Base-by-base conservation (phyloP, 2,329 filamentous ascomycete species). In the Xylaria sp. region DNA sequence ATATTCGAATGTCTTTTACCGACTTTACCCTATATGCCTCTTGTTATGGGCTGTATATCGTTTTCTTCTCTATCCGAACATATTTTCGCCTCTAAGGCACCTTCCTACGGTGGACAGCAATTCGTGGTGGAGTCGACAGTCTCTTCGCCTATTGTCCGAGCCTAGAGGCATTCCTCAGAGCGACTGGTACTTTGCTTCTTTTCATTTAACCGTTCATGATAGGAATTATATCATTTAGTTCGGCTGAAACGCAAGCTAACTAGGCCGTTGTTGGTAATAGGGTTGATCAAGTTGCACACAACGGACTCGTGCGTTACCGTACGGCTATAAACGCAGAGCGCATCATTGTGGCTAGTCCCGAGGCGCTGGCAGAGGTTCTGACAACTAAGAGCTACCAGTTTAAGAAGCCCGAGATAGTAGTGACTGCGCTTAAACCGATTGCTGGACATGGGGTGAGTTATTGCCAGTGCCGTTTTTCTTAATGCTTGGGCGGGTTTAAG, bases 1-100 rank as follows among this genome's bases (percentile, higher is more conserved):
- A 18, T 71, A 68, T 48, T n/a, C 50, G 3, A 43, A 15, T 34
- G 32, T 43, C n/a, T 61, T 71, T 41, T 64, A 18, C 57, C 55
- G 36, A 28, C 52, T 67, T 2, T 68, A 50, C 9, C 12, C 59
- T 20, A 15, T 39, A 50, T 56, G 50, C 28, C 45, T 71, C 18
- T 23, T 64, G 6, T 25, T 64, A 41, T 70, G 69, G 69, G 57
- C 25, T 12, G 3, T 64, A 20, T 65, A 70, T 57, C 28, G 43
- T 18, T 67, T 50, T 15, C 15, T 70, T 13, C 59, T 71, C 15
- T 71, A 71, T 25, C 69, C 69, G 3, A 71, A 71, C 41, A 9
- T 71, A n/a, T 58, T 71, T 15, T 71, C 69, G 9, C 69, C 69
- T 32, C 55, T 71, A 25, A 71, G 69, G 15, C 67, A 70, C 15